Evolutionary conservation across 2,329 filamentous ascomycete genomes (phyloP).

Genomic region (Aspergillus sp.): DNA sequence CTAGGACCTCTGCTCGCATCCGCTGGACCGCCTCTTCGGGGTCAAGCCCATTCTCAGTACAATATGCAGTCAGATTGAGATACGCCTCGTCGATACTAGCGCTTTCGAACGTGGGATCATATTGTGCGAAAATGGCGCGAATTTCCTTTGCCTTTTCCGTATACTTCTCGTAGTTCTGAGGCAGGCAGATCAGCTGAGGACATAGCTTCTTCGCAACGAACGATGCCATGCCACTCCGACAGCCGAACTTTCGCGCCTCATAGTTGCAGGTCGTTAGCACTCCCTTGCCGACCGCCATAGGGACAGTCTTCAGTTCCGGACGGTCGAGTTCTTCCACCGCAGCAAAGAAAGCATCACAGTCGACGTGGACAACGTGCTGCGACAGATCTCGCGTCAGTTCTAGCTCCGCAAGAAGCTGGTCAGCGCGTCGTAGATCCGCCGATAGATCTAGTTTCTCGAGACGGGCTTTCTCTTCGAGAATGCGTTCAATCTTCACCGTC

Average conservation of each 20-base stretch:
- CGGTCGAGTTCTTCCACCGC: conserved; percentile 84
- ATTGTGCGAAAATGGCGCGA: conserved; percentile 76
- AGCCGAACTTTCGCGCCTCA: conserved; percentile 83
- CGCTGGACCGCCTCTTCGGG: conserved; percentile 75
- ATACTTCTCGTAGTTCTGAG: conserved; percentile 89
- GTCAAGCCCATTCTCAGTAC: conserved; percentile 64
- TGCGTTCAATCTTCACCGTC: conserved; percentile 81
- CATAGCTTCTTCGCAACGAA: conserved; percentile 96
- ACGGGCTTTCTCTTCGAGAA: conserved; percentile 71
- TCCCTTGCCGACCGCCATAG: conserved; percentile 84
- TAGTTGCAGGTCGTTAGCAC: conserved; percentile 81
- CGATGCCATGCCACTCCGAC: conserved; percentile 90
- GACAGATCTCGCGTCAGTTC: conserved; percentile 78
- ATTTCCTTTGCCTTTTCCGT: conserved; percentile 86
- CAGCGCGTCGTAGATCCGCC: conserved; percentile 71
- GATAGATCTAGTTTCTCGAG: conserved; percentile 76
- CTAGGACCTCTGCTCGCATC: conserved; percentile 74
- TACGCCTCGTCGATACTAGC: conserved; percentile 97
- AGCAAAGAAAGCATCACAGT: conserved; percentile 97
- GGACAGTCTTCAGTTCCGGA: conserved; percentile 80
- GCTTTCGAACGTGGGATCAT: conserved; percentile 88
- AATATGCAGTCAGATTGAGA: conserved; percentile 90
- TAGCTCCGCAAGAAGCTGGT: conserved; percentile 77
- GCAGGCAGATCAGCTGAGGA: conserved; percentile 77
- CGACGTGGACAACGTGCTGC: conserved; percentile 85